Conservation (phyloP, 2,329 filamentous ascomycete genomes). For the Emmonsia crescens region DNA sequence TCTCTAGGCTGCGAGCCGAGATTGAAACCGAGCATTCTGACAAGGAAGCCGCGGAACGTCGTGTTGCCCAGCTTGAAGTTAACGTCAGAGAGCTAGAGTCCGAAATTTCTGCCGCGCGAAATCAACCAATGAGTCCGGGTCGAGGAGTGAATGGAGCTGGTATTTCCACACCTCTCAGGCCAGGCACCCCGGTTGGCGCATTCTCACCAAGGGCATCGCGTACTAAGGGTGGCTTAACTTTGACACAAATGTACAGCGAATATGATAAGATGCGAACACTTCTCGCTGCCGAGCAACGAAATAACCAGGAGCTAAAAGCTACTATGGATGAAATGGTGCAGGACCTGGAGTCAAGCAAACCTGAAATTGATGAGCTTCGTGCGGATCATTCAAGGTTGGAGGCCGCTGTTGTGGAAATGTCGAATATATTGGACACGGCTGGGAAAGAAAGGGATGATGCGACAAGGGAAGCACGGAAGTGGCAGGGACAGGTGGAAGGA, state of each 20-base stretch:
- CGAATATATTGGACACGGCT: constrained; percentile 69
- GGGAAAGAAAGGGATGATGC: constrained; percentile 70
- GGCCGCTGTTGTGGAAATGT: constrained; percentile 71
- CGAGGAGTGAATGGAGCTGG: constrained; percentile 40
- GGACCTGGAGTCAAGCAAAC: constrained; percentile 73
- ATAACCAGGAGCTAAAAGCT: constrained; percentile 60
- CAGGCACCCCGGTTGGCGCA: constrained; percentile 38
- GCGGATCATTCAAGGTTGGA: constrained; percentile 71
- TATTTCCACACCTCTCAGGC: constrained; percentile 39
- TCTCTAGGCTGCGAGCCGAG: constrained; percentile 43
- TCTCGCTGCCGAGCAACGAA: constrained; percentile 63
- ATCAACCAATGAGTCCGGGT: constrained; percentile 44
- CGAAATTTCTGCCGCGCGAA: constrained; percentile 34
- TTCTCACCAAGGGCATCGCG: constrained; percentile 46
- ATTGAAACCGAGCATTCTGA: constrained; percentile 48
- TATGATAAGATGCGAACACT: constrained; percentile 53
- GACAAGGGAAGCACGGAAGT: constrained; percentile 66
- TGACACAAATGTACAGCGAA: constrained; percentile 54
- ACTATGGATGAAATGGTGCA: constrained; percentile 78
- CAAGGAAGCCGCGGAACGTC: constrained; percentile 50
- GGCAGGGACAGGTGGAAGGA: constrained; percentile 59
- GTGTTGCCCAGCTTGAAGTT: constrained; percentile 54
- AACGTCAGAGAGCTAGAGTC: constrained; percentile 51
- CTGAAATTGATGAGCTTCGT: constrained; percentile 77
- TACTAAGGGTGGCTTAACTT: constrained; percentile 43